These are phyloP conservation scores for Litsea cubeba DNA, from an alignment of 164 flowering plant species.

Conservation along the genomic window DNA sequence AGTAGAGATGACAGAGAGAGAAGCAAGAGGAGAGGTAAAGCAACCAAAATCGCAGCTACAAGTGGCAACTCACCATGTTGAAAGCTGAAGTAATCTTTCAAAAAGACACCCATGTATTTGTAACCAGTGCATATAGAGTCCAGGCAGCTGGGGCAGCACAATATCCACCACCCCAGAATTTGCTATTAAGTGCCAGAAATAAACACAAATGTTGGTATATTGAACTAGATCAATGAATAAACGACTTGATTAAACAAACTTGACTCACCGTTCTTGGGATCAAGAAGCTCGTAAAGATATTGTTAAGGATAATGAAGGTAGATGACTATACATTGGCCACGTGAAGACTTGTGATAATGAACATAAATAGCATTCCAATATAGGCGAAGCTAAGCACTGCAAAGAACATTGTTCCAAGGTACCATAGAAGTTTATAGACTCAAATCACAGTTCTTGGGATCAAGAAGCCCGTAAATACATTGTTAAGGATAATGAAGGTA, in stretches of 20 bases:
- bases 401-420: too few relatives aligned
- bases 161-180: constrained; percentile 8
- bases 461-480: too few relatives aligned
- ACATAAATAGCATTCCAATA: too few relatives aligned
- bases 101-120: background rate
- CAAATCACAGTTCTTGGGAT: too few relatives aligned
- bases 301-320: too few relatives aligned
- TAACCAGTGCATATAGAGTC: background rate
- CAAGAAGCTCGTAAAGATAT: too few relatives aligned
- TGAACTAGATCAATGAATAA: background rate
- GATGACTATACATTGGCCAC: too few relatives aligned
- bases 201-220: too few relatives aligned
- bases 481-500: too few relatives aligned
- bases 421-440: too few relatives aligned
- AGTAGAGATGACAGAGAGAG: background rate
- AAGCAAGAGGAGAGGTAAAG: constrained; percentile 9
- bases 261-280: constrained; percentile 20
- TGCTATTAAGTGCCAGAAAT: background rate
- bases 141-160: constrained; percentile 4
- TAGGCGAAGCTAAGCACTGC: too few relatives aligned
- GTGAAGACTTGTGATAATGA: too few relatives aligned
- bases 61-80: constrained; percentile 3
- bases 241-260: background rate
- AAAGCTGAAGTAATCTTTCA: constrained; percentile 2
- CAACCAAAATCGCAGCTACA: constrained; percentile 3